Evolutionary conservation across 164 flowering plant species (phyloP).

Genomic region (Macadamia integrifolia): DNA sequence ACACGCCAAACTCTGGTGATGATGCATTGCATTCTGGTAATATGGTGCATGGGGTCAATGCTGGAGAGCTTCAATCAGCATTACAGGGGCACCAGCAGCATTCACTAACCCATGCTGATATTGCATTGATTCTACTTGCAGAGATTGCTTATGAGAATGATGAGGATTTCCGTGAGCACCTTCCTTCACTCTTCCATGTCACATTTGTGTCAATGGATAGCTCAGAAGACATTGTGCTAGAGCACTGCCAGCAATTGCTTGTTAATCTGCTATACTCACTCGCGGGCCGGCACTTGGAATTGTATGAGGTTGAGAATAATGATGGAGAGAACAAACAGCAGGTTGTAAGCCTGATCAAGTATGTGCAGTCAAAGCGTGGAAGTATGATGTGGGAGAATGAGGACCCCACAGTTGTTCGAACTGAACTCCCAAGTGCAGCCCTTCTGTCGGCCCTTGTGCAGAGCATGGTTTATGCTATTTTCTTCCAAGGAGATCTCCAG

Average conservation of each 20-base stretch:
- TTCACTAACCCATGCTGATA: conserved; percentile 90
- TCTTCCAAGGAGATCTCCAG: conserved; percentile 96
- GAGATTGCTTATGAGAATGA: conserved; percentile 99
- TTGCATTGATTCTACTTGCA: conserved; percentile 90
- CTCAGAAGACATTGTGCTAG: conserved; percentile 94
- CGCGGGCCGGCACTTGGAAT: conserved; percentile 92
- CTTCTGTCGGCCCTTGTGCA: conserved; percentile 92
- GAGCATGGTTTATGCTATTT: conserved; percentile 98
- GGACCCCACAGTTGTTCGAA: conserved; percentile 70
- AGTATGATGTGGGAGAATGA: conserved; percentile 99
- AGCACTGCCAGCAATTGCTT: conserved; percentile 95
- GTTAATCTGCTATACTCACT: conserved; percentile 93
- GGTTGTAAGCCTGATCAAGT: conserved; percentile 94
- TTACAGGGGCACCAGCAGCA: conserved; percentile 96
- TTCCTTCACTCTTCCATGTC: conserved; percentile 92
- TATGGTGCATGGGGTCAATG: conserved; percentile 65
- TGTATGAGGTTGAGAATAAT: conserved; percentile 85
- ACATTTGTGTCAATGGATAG: conserved; percentile 99
- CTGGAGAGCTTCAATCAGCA: conserved; percentile 95
- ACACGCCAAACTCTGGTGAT: conserved; percentile 94
- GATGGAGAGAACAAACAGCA: conserved; percentile 98
- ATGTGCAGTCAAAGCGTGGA: conserved; percentile 95
- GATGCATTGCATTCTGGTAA: conserved; percentile 67
- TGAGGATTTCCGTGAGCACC: conserved; percentile 91
- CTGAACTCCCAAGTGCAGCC: conserved; percentile 95